Evolutionary conservation across 176 grass and related monocot genomes (phyloP), one percentile per base, ranked within the genome.

Genomic region (Miscanthus lutarioriparius): DNA sequence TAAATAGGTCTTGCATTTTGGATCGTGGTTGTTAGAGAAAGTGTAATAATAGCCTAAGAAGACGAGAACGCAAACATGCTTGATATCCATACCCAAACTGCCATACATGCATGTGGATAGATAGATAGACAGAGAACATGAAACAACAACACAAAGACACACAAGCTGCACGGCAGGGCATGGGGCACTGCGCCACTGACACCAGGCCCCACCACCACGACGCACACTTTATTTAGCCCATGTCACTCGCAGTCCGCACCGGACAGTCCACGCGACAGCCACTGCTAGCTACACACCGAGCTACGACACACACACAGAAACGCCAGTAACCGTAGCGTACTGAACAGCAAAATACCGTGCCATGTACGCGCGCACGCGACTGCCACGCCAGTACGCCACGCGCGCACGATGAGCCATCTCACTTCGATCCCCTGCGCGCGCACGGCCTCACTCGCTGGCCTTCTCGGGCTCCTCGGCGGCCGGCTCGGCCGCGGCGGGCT

Each of bases 211-310:
- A 30, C 45, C 68, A 20, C 67, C 67, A 10, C 56, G 56, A 61
- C 75, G 14, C 59, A 70, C 84, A 71, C 68, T 86, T 83, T 83
- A 70, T 89, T 83, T 61, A 68, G 79, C 37, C 66, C 79, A 67
- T 74, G 74, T 83, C 88, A 90, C 79, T 38, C 78, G 73, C 8
- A 72, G 39, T 15, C 25, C 28, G 10, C 38, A 43, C 39, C 35
- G 26, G 16, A 14, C 40, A 80, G 40, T 27, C 41, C 14, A 72
- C 10, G 43, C 59, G 58, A 38, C 78, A 78, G 65, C 79, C 65
- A 40, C 40, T 32, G 39, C 77, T 67, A 35, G 22, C 13, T 58
- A 59, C 54, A 22, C 23, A 61, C 56, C 32, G 30, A n/a, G 73
- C 30, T 37, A 72, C 16, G 14, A 25, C 9, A 12, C 74, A 64